These are phyloP conservation scores for Bromus sterilis DNA, from an alignment of 176 grass and related monocot species.

Conservation along the genomic window DNA sequence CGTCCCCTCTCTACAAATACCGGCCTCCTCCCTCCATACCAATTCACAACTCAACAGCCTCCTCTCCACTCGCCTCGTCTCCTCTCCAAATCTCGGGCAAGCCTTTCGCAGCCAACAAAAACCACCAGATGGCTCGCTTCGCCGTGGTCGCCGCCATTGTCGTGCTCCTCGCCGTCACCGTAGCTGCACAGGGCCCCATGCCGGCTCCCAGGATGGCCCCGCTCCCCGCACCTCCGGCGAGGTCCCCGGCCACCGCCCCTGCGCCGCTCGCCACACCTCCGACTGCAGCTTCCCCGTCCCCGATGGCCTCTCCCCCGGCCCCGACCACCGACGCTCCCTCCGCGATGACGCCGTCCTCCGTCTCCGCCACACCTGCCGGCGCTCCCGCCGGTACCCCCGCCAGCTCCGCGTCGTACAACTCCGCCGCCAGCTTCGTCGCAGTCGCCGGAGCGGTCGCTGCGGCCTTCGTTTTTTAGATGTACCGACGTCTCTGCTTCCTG, in stretches of 20 bases:
- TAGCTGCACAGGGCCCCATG: neutral
- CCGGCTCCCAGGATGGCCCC: constrained; percentile 18
- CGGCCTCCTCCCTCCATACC: neutral
- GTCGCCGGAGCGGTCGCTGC: constrained; percentile 31
- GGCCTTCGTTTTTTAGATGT: constrained; percentile 37
- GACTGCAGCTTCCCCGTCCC: constrained; percentile 14
- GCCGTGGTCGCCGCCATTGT: neutral
- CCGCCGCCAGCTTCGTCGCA: constrained; percentile 22
- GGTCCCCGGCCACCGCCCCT: constrained; percentile 8
- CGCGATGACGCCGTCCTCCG: neutral
- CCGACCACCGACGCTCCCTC: neutral
- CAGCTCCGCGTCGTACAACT: neutral
- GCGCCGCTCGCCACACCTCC: constrained; percentile 10
- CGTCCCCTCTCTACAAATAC: constrained; percentile 2
- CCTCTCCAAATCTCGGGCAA: neutral
- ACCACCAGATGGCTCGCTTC: constrained; percentile 27
- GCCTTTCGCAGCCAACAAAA: neutral
- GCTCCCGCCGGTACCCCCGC: neutral
- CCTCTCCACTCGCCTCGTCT: too few relatives aligned
- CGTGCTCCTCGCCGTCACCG: neutral
- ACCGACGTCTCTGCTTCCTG: too few relatives aligned
- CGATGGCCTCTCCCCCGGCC: constrained; percentile 9
- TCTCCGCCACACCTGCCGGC: neutral
- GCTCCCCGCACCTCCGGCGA: constrained; percentile 20
- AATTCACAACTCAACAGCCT: neutral